Base-by-base conservation (phyloP, 192 early-diverging fungal genomes). In the Paraglomus brasilianum region DNA sequence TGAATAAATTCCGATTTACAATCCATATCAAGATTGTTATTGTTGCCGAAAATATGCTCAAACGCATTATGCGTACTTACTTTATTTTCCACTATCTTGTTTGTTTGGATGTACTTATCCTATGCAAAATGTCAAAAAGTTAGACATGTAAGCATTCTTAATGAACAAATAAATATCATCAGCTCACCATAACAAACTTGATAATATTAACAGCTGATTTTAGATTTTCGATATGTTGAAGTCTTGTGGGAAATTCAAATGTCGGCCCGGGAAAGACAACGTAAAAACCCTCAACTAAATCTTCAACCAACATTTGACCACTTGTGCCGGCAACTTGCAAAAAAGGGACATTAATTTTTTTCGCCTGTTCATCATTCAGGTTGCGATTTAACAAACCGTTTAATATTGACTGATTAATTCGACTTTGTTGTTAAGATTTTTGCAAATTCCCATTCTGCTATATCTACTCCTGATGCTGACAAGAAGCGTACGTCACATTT, bases 321-420 rank as follows among this genome's bases (percentile, higher is more conserved):
- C 69, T 71, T 71, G 69, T 71, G 19, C 49, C 70, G 49, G 10
- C 36, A 38, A 72, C 15, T 46, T 72, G 60, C 40, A 72, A n/a
- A 55, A 72, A 72, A 13, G 60, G 59, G 38, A 72, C 49, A 22
- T 63, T 51, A 14, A 72, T 67, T 39, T 43, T 53, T 39, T 67
- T 17, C 17, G 14, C 51, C 15, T 63, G 47, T 30, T 47, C 60
- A 22, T 72, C 39, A 21, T 45, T 72, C 44, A 61, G 42, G 60
- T 72, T 64, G 52, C 45, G 59, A 72, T 64, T 53, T 36, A 72
- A 51, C 60, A 72, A 56, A 30, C 45, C n/a, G 49, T 72, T 72
- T n/a, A 72, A 66, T n/a, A 72, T 72, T 8, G 62, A 66, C 43
- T 72, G 51, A 45, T 65, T 72, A 44, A 65, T 53, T 39, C 39